Conservation (phyloP, 2,329 filamentous ascomycete species). For the Colletotrichum sp. region DNA sequence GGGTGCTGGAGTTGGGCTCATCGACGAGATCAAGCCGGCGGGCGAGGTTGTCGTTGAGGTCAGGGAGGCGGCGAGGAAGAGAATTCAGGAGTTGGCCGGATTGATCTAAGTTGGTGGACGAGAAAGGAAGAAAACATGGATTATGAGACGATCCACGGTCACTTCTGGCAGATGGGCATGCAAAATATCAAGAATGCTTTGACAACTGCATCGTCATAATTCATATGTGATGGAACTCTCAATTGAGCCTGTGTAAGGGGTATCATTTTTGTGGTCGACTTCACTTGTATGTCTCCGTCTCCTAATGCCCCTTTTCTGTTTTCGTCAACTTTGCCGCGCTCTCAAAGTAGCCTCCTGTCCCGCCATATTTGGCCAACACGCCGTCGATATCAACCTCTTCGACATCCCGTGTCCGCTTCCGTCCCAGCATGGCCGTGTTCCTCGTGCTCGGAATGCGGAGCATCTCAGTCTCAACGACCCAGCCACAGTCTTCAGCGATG, state of each 20-base stretch:
- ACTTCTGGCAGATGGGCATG: neutral
- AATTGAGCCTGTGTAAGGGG: neutral
- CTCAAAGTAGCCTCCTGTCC: slow-evolving; percentile 61
- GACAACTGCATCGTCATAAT: neutral
- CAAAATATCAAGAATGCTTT: neutral
- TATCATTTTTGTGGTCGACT: neutral
- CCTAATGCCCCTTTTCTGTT: slow-evolving; percentile 40
- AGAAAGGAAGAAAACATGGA: neutral
- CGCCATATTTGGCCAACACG: slow-evolving; percentile 56
- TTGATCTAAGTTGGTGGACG: slow-evolving; percentile 5
- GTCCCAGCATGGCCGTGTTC: slow-evolving; percentile 81
- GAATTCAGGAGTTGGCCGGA: slow-evolving; percentile 32
- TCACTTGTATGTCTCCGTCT: neutral
- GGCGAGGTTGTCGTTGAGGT: slow-evolving; percentile 48
- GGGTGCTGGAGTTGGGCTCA: slow-evolving; percentile 49
- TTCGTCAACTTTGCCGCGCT: slow-evolving; percentile 67
- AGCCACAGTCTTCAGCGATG: slow-evolving; percentile 75
- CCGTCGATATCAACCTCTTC: slow-evolving; percentile 43
- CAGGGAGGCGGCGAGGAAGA: slow-evolving; percentile 38
- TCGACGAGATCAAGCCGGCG: slow-evolving; percentile 43
- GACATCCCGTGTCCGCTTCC: slow-evolving; percentile 39
- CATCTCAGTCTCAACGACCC: slow-evolving; percentile 80
- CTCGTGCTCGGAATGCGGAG: slow-evolving; percentile 90
- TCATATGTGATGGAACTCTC: neutral
- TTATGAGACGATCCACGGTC: neutral